Conservation (phyloP, 169 alveolate genomes). For the Plasmodium chabaudi region DNA sequence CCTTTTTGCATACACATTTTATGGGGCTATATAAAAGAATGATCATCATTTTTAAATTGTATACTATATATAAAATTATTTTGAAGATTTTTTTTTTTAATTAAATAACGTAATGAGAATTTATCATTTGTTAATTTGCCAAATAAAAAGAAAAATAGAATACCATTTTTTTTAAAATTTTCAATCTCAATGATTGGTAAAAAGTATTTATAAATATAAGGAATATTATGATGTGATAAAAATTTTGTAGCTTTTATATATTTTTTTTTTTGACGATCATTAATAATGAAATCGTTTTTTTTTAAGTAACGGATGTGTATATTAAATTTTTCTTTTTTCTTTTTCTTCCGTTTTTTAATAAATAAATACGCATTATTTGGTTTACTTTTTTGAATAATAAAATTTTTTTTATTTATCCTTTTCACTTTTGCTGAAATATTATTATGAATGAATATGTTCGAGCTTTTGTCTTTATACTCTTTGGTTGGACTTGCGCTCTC, state of each 20-base stretch:
- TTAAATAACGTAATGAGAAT: conserved; percentile 9
- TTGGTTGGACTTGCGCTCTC: not conserved
- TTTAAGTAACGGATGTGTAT: conserved; percentile 60
- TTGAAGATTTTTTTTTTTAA: conserved; percentile 2
- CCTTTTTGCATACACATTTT: too few species aligned
- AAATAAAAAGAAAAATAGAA: conserved; percentile 55
- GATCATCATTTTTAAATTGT: not conserved
- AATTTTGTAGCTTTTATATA: conserved; percentile 44
- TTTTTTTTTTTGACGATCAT: conserved; percentile 1
- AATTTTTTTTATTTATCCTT: conserved; percentile 18
- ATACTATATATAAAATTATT: conserved; percentile 24
- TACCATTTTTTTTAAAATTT: conserved; percentile 33
- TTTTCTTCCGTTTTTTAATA: conserved; percentile 58
- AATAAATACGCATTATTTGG: conserved; percentile 14
- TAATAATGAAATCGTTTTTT: conserved; percentile 25
- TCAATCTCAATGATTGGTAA: conserved; percentile 42
- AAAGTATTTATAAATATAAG: conserved; percentile 34
- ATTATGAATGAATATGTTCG: conserved; percentile 27
- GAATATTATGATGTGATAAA: conserved; percentile 35
- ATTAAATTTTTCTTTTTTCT: conserved; percentile 61
- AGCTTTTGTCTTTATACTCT: conserved; percentile 9
- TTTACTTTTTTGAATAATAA: not conserved
- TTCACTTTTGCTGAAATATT: conserved; percentile 22
- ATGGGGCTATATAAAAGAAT: too few species aligned
- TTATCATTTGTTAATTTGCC: conserved; percentile 15